Conservation (phyloP, 768 basidiomycete species). For the Mycena galopus region DNA sequence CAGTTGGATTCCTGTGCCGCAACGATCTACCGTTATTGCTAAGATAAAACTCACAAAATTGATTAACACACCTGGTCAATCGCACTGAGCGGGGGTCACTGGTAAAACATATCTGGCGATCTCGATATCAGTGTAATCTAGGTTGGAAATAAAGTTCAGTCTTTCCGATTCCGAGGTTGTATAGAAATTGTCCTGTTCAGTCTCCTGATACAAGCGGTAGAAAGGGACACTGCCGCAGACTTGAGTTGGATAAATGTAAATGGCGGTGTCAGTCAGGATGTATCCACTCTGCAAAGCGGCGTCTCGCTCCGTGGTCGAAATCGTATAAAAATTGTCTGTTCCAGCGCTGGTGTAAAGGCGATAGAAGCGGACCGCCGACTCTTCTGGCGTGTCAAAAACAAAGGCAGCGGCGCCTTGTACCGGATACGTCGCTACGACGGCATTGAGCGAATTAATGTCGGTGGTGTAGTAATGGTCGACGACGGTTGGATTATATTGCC, state of each 20-base stretch:
- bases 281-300: conserved; percentile 23
- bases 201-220: too few relatives aligned
- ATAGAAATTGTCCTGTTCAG: too few relatives aligned
- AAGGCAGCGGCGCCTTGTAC: conserved; percentile 8
- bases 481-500: background rate
- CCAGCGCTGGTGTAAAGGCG: conserved; percentile 31
- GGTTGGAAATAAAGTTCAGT: too few relatives aligned
- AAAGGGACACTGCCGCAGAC: too few relatives aligned
- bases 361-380: conserved; percentile 36
- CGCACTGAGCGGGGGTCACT: too few relatives aligned
- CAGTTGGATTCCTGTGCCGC: background rate
- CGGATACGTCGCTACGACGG: background rate
- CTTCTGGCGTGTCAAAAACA: conserved; percentile 14
- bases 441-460: background rate
- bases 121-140: too few relatives aligned
- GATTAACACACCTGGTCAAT: background rate
- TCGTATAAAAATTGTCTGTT: conserved; percentile 40
- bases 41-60: background rate
- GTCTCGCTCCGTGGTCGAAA: conserved; percentile 28
- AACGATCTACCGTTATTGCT: background rate
- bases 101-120: too few relatives aligned
- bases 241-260: too few relatives aligned
- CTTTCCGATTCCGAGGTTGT: too few relatives aligned
- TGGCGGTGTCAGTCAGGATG: too few relatives aligned
- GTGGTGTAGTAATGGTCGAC: conserved; percentile 7